A percentile compares a stretch with the other conserved stretches of the same genome.
Evolutionary conservation across 371 early-diverging fungal genomes (phyloP).

Genomic region (Cokeromyces recurvatus): DNA sequence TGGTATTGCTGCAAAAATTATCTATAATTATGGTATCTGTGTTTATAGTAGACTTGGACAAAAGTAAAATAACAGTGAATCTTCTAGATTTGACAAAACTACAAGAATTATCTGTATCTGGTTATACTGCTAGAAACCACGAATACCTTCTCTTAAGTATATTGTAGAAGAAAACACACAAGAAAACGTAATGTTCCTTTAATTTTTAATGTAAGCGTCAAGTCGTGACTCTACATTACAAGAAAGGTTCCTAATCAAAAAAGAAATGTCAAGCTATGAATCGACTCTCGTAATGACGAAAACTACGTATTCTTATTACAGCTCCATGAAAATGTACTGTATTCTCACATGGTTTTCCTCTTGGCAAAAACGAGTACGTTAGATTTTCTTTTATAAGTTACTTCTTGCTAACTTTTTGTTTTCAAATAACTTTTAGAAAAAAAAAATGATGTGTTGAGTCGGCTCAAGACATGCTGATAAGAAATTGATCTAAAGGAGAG

Average conservation of each 20-base stretch:
- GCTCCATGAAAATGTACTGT: constrained; percentile 5
- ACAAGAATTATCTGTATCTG: too few species aligned
- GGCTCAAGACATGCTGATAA: constrained; percentile 2
- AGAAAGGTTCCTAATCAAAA: constrained; percentile 3
- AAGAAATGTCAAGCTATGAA: constrained; percentile 3
- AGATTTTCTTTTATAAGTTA: constrained; percentile 3
- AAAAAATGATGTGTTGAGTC: constrained; percentile 3
- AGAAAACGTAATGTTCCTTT: constrained; percentile 3
- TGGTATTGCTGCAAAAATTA: too few species aligned
- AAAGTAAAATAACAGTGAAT: too few species aligned
- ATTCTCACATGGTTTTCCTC: constrained; percentile 4
- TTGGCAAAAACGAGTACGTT: constrained; percentile 6
- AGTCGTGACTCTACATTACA: constrained; percentile 3
- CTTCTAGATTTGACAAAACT: too few species aligned
- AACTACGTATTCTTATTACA: constrained; percentile 4
- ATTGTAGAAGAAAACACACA: constrained; percentile 1
- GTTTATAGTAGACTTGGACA: too few species aligned
- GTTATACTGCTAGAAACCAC: too few species aligned
- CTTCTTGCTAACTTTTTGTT: constrained; percentile 5
- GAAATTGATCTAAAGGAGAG: constrained; percentile 3
- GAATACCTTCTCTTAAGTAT: too few species aligned
- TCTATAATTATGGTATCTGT: too few species aligned
- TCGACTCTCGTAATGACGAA: constrained; percentile 5
- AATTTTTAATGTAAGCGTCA: constrained; percentile 4
- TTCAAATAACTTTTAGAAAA: constrained; percentile 4